These are phyloP conservation scores for Eucalyptus camaldulensis DNA, from an alignment of 345 rosid genomes.

Conservation along the genomic window DNA sequence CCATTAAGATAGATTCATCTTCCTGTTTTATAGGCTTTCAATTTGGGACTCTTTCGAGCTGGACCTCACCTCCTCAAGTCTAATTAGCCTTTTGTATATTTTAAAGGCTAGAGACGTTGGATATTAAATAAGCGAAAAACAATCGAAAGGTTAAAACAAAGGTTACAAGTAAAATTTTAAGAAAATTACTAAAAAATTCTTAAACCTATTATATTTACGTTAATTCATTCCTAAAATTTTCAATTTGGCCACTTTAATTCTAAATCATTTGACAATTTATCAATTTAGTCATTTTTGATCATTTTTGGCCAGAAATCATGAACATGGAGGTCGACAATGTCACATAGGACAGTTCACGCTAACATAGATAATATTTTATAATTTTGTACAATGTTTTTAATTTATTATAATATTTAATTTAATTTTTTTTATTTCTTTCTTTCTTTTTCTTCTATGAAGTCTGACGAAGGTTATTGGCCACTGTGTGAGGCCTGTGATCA, in stretches of 20 bases:
- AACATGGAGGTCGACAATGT: not conserved
- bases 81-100: not conserved
- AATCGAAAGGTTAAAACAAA: not conserved
- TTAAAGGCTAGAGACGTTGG: not conserved
- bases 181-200: not conserved
- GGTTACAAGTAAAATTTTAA: not conserved
- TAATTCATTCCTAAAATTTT: no score
- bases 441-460: not conserved
- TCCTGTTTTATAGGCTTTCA: not conserved
- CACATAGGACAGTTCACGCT: fast-evolving
- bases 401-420: no score
- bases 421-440: no score
- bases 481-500: not conserved
- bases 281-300: not conserved
- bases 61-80: not conserved
- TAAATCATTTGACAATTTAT: no score
- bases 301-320: no score
- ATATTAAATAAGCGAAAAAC: not conserved
- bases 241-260: not conserved
- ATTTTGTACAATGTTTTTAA: no score
- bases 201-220: not conserved
- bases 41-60: not conserved
- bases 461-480: not conserved
- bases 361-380: not conserved
- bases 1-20: not conserved